A percentile compares a stretch with the other conserved stretches of the same genome.
These are phyloP conservation scores for Geum urbanum DNA, from an alignment of 306 rosid species.

Conservation along the genomic window DNA sequence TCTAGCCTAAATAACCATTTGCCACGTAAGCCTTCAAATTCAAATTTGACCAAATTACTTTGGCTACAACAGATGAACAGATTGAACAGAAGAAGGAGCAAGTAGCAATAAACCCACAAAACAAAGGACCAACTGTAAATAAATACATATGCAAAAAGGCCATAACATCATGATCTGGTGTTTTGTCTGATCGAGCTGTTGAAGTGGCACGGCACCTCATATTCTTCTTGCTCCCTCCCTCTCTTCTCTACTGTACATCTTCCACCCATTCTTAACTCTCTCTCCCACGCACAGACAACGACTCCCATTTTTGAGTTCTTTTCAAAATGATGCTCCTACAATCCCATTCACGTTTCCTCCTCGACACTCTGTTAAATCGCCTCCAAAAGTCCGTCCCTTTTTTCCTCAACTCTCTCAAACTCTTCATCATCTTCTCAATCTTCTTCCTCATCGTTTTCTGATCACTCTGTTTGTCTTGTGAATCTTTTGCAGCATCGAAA, in stretches of 20 bases:
- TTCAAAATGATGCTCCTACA: constrained; percentile 72
- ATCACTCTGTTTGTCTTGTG: neutral
- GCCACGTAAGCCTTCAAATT: too few species aligned
- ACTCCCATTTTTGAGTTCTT: constrained; percentile 7
- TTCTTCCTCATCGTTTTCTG: neutral
- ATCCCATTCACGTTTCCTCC: constrained; percentile 89
- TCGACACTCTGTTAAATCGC: constrained; percentile 72
- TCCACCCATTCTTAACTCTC: constrained; percentile 3
- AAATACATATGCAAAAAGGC: neutral
- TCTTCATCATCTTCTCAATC: neutral
- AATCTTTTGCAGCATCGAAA: constrained; percentile 60
- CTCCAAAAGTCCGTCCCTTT: constrained; percentile 50
- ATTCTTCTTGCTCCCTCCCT: too few species aligned
- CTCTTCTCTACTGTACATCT: constrained; percentile 1
- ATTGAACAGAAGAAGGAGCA: neutral
- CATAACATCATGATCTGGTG: neutral
- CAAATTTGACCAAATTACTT: too few species aligned
- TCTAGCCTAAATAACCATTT: too few species aligned
- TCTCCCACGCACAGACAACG: neutral
- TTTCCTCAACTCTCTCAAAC: neutral
- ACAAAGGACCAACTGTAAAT: neutral
- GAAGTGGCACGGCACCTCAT: neutral
- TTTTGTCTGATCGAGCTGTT: neutral
- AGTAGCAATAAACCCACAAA: neutral
- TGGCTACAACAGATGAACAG: too few species aligned